Conservation (phyloP, 2,329 filamentous ascomycete genomes). For the Incumbomyces lentus region DNA sequence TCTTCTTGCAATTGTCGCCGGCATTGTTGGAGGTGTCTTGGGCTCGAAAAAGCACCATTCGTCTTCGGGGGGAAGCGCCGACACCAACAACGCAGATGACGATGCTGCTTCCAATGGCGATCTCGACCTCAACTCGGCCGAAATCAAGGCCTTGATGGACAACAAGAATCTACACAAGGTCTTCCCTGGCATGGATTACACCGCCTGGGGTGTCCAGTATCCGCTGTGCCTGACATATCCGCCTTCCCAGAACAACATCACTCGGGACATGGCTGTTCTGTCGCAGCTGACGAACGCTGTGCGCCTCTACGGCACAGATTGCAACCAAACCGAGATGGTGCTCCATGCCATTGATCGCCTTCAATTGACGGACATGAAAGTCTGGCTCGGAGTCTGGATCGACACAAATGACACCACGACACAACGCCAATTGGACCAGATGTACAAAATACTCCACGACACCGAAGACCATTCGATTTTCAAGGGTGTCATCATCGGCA, state of each 20-base stretch:
- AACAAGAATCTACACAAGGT: slow-evolving; percentile 80
- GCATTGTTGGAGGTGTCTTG: slow-evolving; percentile 62
- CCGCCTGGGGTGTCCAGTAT: slow-evolving; percentile 81
- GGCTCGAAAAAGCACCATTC: slow-evolving; percentile 39
- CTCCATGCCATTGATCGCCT: slow-evolving; percentile 70
- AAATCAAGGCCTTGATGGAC: slow-evolving; percentile 73
- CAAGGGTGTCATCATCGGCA: slow-evolving; percentile 53
- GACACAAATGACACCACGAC: slow-evolving; percentile 77
- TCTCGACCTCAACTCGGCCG: slow-evolving; percentile 59
- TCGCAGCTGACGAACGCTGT: slow-evolving; percentile 82
- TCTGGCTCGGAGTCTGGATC: slow-evolving; percentile 94
- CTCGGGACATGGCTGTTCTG: slow-evolving; percentile 78
- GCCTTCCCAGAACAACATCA: slow-evolving; percentile 88
- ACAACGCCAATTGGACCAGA: slow-evolving; percentile 65
- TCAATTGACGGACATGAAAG: slow-evolving; percentile 62
- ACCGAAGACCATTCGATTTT: slow-evolving; percentile 37
- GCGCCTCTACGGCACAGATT: slow-evolving; percentile 88
- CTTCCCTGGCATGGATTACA: slow-evolving; percentile 93
- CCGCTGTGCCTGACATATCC: slow-evolving; percentile 68
- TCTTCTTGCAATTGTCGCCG: slow-evolving; percentile 61
- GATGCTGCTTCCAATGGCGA: slow-evolving; percentile 58
- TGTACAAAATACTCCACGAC: slow-evolving; percentile 69
- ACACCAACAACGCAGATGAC: slow-evolving; percentile 40
- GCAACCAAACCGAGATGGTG: slow-evolving; percentile 93
- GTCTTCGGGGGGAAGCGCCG: slow-evolving; percentile 16